Conservation (phyloP, 345 rosid species). For the Clarkia xantiana region DNA sequence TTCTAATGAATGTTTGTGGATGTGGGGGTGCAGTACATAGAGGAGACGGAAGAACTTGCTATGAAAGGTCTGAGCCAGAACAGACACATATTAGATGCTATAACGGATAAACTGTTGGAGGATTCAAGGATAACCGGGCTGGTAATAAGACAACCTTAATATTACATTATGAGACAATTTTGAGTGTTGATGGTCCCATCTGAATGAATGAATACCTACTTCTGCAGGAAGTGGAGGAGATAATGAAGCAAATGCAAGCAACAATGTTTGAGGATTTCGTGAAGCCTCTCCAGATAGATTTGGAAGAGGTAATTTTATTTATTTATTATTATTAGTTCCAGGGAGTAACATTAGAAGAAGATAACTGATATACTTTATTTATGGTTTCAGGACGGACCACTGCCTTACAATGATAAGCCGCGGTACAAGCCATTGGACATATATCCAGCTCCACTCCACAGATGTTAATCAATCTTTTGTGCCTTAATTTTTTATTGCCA, state of each 20-base stretch:
- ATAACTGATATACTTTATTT: conserved; percentile 4
- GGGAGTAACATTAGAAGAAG: too few species aligned
- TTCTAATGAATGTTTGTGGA: conserved; percentile 13
- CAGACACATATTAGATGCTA: conserved; percentile 55
- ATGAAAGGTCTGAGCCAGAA: conserved; percentile 61
- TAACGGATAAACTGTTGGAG: conserved; percentile 55
- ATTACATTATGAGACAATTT: conserved; percentile 1
- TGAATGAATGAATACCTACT: too few species aligned
- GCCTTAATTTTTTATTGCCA: not conserved
- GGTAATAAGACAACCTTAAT: conserved; percentile 28
- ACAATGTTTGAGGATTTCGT: conserved; percentile 79
- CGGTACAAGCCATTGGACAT: conserved; percentile 64
- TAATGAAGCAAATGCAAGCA: conserved; percentile 51
- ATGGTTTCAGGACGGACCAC: conserved; percentile 48
- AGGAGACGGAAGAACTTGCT: conserved; percentile 91
- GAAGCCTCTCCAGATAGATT: conserved; percentile 61
- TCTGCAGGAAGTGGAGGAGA: conserved; percentile 64
- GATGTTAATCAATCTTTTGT: conserved; percentile 20
- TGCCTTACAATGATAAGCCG: conserved; percentile 50
- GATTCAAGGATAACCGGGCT: conserved; percentile 82
- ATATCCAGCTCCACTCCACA: conserved; percentile 71
- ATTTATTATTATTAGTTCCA: too few species aligned
- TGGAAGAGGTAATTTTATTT: conserved; percentile 42
- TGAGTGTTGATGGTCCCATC: not conserved
- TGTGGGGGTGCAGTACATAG: conserved; percentile 53